Percentiles rank a stretch among this genome's conserved stretches.
Evolutionary conservation across 1,284 basidiomycete genomes (phyloP).

Genomic region (Hypsizygus ulmarius): DNA sequence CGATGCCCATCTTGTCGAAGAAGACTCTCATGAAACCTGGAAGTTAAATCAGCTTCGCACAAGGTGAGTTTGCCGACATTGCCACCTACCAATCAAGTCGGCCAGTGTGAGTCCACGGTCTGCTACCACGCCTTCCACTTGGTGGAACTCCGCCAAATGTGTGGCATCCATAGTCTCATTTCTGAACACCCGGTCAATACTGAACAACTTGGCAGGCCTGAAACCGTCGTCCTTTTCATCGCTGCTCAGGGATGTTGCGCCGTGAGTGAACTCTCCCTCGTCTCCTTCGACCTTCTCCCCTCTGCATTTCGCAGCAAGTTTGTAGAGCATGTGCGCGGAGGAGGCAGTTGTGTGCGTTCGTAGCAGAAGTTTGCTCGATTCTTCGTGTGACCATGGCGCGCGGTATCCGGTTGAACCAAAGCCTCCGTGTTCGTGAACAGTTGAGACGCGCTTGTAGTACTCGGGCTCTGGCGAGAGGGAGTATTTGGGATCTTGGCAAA

Average conservation of each 20-base stretch:
- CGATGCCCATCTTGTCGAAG: constrained; percentile 97
- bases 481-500: constrained; percentile 69
- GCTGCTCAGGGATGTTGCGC: constrained; percentile 35
- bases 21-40: constrained; percentile 97
- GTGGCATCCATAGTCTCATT: constrained; percentile 99
- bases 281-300: constrained; percentile 54
- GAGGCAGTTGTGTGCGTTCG: constrained; percentile 98
- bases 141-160: constrained; percentile 99
- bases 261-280: constrained; percentile 36
- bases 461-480: constrained; percentile 78
- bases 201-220: constrained; percentile 95
- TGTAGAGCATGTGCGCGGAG: constrained; percentile 93
- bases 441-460: constrained; percentile 89
- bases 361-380: constrained; percentile 89
- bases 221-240: constrained; percentile 66
- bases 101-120: constrained; percentile 94
- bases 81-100: constrained; percentile 81
- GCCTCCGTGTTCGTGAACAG: constrained; percentile 87
- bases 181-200: constrained; percentile 97
- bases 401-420: constrained; percentile 97
- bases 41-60: background rate
- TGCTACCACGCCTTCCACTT: constrained; percentile 98
- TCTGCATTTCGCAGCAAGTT: constrained; percentile 77
- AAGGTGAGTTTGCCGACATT: background rate
- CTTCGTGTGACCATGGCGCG: constrained; percentile 93